Percentiles rank a stretch among this genome's conserved stretches.
Conservation (phyloP, 441 rosid species). For the Gossypium aridum region DNA sequence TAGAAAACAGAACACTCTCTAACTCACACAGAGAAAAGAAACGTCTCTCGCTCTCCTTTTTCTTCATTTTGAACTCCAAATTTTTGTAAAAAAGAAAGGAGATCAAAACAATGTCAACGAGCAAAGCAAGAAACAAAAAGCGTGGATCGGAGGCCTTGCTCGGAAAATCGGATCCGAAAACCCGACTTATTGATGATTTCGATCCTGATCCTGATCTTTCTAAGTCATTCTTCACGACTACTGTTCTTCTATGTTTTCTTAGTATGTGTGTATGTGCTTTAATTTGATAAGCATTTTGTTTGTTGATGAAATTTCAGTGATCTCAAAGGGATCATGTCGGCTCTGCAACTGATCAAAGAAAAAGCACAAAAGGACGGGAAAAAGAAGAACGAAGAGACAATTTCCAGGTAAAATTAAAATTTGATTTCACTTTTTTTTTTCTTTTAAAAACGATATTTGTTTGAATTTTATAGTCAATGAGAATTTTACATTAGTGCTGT, state of each 20-base stretch:
- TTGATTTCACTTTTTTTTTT: not conserved
- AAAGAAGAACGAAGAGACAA: constrained; percentile 82
- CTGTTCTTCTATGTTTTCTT: not conserved
- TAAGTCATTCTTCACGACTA: constrained; percentile 27
- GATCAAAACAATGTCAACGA: constrained; percentile 33
- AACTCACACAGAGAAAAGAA: not conserved
- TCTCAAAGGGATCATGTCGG: constrained; percentile 74
- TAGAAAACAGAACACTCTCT: not conserved
- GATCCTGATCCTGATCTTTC: constrained; percentile 72
- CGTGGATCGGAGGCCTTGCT: constrained; percentile 41
- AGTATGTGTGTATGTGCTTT: not conserved
- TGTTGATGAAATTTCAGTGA: constrained; percentile 40
- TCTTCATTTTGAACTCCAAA: not conserved
- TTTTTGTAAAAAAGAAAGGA: not conserved
- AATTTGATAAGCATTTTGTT: not conserved
- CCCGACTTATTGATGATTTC: constrained; percentile 36
- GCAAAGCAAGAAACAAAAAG: constrained; percentile 39
- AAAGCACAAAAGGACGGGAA: constrained; percentile 69
- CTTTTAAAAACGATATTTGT: not conserved
- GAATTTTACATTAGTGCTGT: not conserved
- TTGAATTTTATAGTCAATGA: not conserved
- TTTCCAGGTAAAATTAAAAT: constrained; percentile 45
- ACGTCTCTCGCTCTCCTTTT: not conserved
- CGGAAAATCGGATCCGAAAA: constrained; percentile 37
- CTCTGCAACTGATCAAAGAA: constrained; percentile 68